Evolutionary conservation across 2,329 filamentous ascomycete genomes (phyloP).

Genomic region (Eutypa lata): DNA sequence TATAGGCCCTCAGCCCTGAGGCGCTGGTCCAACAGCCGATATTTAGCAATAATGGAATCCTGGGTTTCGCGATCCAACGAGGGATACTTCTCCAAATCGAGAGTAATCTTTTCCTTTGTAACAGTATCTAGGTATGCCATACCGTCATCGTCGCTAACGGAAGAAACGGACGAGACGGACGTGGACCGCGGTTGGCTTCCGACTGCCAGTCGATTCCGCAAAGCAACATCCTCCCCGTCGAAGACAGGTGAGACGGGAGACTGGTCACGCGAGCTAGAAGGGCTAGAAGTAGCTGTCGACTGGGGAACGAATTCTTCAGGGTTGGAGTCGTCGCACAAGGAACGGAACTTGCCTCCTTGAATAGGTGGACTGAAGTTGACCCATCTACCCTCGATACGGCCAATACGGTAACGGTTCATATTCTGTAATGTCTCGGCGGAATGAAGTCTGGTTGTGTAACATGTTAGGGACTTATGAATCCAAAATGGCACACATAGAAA

Average conservation of each 20-base stretch:
- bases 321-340: conserved; percentile 34
- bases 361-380: conserved; percentile 86
- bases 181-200: conserved; percentile 31
- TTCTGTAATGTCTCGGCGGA: conserved; percentile 70
- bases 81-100: conserved; percentile 80
- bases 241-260: conserved; percentile 51
- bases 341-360: conserved; percentile 77
- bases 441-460: conserved; percentile 64
- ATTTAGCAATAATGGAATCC: conserved; percentile 72
- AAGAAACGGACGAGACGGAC: conserved; percentile 60
- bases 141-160: conserved; percentile 46
- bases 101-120: conserved; percentile 70
- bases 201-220: conserved; percentile 28
- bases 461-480: conserved; percentile 9
- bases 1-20: conserved; percentile 76
- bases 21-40: conserved; percentile 70
- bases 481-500: too few species aligned
- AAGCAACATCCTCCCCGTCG: conserved; percentile 33
- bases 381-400: conserved; percentile 78
- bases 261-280: conserved; percentile 50
- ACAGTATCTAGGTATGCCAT: conserved; percentile 68
- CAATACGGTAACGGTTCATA: conserved; percentile 83
- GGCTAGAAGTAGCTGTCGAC: conserved; percentile 40
- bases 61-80: conserved; percentile 72
- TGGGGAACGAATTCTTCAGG: conserved; percentile 26